Conservation (phyloP, 2,329 filamentous ascomycete species). For the Alternaria panax region DNA sequence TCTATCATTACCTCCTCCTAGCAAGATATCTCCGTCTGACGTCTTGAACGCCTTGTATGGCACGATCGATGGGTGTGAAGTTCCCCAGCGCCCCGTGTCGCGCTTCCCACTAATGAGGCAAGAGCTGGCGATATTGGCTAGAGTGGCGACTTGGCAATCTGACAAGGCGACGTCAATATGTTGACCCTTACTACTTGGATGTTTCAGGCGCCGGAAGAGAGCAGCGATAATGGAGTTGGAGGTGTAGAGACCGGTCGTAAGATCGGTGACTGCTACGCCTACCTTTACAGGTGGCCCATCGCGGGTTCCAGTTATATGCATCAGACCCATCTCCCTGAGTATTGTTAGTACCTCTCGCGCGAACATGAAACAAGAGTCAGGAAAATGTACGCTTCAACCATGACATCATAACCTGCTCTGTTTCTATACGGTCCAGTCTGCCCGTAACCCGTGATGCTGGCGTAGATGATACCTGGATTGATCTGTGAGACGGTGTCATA, state of each 20-base stretch:
- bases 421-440: slow-evolving; percentile 90
- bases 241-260: slow-evolving; percentile 94
- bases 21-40: slow-evolving; percentile 67
- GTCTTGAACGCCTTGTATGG: slow-evolving; percentile 86
- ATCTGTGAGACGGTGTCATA: slow-evolving; percentile 80
- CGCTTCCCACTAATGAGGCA: slow-evolving; percentile 86
- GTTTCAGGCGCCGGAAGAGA: slow-evolving; percentile 72
- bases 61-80: slow-evolving; percentile 97
- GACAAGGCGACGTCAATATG: slow-evolving; percentile 91
- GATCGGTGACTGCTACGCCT: slow-evolving; percentile 93
- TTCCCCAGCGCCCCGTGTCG: slow-evolving; percentile 92
- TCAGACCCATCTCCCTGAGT: slow-evolving; percentile 81
- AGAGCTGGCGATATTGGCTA: slow-evolving; percentile 95
- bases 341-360: slow-evolving; percentile 19
- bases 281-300: slow-evolving; percentile 96
- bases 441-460: slow-evolving; percentile 95
- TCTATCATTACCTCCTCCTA: slow-evolving; percentile 70
- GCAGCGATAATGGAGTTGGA: slow-evolving; percentile 96
- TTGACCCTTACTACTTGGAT: slow-evolving; percentile 77
- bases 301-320: slow-evolving; percentile 94
- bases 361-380: not conserved
- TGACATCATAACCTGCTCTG: slow-evolving; percentile 95
- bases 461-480: slow-evolving; percentile 89
- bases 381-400: slow-evolving; percentile 82
- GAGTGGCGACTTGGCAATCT: slow-evolving; percentile 92